Evolutionary conservation across 345 rosid genomes (phyloP), one percentile per base, ranked within the genome.

Genomic region (Populus euphratica): DNA sequence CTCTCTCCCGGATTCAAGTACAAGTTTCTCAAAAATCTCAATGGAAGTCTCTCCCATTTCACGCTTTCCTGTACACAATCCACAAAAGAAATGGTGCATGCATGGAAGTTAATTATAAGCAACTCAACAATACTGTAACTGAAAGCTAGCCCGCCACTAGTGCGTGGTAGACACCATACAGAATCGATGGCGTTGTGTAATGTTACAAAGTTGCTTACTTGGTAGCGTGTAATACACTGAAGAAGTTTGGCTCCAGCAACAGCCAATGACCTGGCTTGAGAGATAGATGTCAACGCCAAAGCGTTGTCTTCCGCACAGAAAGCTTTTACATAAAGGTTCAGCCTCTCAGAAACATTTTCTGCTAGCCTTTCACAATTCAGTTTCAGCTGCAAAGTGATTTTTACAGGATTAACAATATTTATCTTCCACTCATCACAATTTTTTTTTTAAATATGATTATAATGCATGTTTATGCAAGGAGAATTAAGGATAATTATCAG

Each of bases 11-110:
- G 84, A 66, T 86, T 84, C 78, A 13, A 68, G 79, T 77, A 70
- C 69, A 76, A 86, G 31, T 84, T 79, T 62, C 84, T 85, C 83
- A 85, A 80, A 61, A 86, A n/a, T 72, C 79, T 90, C 69, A 87
- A 81, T 17, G 96, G 97, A 74, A 90, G 78, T 41, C 75, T 89
- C 90, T 95, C 98, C 94, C 97, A 95, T 78, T 82, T 82, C 89
- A 88, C 81, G 86, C 96, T 90, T 85, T 83, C 94, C 98, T 94
- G 83, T 68, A 33, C 59, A 49, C 71, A 43, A 70, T 3, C 17
- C 68, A 61, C 35, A 33, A 70, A 73, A 18, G 61, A 75, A 49
- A 74, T n/a, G 64, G 29, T 59, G 64, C 29, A 3, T 59, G 64
- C 29, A 59, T 59, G 29, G 50, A 73, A 41, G 73, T 70, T 44